Evolutionary conservation across 345 rosid genomes (phyloP).

Genomic region (Eucalyptus coolabah): DNA sequence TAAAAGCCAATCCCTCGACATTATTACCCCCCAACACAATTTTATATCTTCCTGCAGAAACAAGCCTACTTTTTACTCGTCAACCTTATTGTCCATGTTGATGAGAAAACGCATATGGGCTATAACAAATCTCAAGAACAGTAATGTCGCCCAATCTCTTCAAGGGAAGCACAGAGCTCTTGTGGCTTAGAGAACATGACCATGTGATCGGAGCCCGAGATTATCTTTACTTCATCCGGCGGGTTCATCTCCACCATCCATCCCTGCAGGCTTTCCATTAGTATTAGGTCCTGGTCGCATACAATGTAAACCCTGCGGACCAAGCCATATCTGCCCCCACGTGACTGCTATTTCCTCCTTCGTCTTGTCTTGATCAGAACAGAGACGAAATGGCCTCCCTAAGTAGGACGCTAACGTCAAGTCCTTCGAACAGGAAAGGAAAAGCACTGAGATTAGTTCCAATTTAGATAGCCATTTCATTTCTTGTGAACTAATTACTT

Average conservation of each 20-base stretch:
- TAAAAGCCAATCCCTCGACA: not conserved
- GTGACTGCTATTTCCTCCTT: not conserved
- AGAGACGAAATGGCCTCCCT: not conserved
- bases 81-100: not conserved
- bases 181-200: slow-evolving; percentile 16
- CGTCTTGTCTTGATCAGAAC: not conserved
- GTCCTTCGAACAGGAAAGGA: slow-evolving; percentile 1
- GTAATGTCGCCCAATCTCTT: slow-evolving; percentile 3
- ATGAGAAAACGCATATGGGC: not conserved
- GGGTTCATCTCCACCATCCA: slow-evolving; percentile 21
- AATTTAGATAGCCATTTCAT: not conserved
- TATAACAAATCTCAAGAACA: not conserved
- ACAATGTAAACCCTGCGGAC: slow-evolving; percentile 7
- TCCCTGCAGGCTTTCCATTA: not conserved
- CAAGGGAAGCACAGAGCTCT: slow-evolving; percentile 13
- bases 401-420: slow-evolving; percentile 6
- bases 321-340: slow-evolving; percentile 1
- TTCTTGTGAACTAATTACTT: not conserved
- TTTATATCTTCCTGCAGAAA: not conserved
- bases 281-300: slow-evolving; percentile 3
- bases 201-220: slow-evolving; percentile 34
- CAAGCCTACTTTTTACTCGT: not conserved
- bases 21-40: no score
- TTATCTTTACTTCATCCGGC: slow-evolving; percentile 2
- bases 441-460: not conserved